Evolutionary conservation across 768 basidiomycete genomes (phyloP), one percentile per base, ranked within the genome.

Genomic region (Macrolepiota dolichaula): DNA sequence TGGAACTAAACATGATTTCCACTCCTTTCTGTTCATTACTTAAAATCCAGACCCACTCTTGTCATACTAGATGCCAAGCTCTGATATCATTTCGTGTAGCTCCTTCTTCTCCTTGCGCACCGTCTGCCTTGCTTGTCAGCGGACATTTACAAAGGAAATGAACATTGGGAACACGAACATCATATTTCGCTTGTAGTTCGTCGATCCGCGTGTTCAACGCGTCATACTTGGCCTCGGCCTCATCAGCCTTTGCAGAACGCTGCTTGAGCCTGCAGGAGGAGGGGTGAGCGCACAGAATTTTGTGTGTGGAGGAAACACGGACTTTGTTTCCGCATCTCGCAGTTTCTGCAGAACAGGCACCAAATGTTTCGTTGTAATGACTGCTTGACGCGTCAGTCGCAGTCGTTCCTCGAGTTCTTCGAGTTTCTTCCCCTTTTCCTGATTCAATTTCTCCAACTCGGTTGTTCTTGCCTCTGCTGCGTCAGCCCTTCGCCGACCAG

Each of bases 381-480:
- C 61, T 60, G 51, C 49, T 51, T 67, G 63, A 24, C 68, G 64
- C 22, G 62, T 63, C 3, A 70, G 60, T 13, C 68, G 65, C 4
- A 72, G 19, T 37, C 63, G 62, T 54, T 66, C 66, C 62, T 70
- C 59, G 44, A 70, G 36, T 36, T 72, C 64, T 24, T 64, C 63
- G 19, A 67, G 63, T 47, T 64, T 51, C 19, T 68, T 50, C 11
- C 64, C 66, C 61, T 67, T 74, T 52, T 67, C 66, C 36, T 65
- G 57, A 55, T 62, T 77, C 73, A 49, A 74, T 71, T 19, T 68
- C 70, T 44, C 63, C 65, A 59, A 65, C 66, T 36, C 74, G 69
- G 55, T 59, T 63, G 10, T 63, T 64, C 12, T 71, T 6, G 50
- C 51, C 22, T 59, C 58, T 12, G 58, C 58, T 3, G 36, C 51